A percentile compares a stretch with the other conserved stretches of the same genome.
Evolutionary conservation across 176 grass and related monocot genomes (phyloP).

Genomic region (Carex pumila): DNA sequence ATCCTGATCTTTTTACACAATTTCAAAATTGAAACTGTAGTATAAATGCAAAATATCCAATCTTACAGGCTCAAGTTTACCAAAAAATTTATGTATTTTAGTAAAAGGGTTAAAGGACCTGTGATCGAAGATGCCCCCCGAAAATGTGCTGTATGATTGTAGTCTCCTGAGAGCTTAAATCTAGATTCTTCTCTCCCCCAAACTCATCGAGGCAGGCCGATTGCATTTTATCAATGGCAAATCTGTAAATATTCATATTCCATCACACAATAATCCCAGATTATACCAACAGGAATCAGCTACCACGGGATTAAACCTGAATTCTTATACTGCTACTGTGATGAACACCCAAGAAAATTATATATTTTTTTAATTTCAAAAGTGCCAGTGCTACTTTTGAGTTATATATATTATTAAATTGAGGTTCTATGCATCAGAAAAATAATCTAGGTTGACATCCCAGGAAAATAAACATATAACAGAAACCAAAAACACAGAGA

Average conservation of each 20-base stretch:
- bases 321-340: not conserved
- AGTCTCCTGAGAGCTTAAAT: constrained; percentile 80
- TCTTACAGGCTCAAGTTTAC: not conserved
- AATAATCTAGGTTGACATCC: constrained; percentile 12
- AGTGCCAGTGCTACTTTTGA: not conserved
- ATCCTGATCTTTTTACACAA: not conserved
- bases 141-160: constrained; percentile 97
- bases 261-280: not conserved
- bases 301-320: not conserved
- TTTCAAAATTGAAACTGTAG: not conserved
- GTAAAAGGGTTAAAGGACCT: constrained; percentile 28
- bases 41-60: not conserved
- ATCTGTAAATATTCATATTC: constrained; percentile 31
- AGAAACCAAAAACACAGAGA: not conserved
- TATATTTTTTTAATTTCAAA: not conserved
- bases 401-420: not conserved
- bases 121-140: constrained; percentile 83
- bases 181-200: constrained; percentile 89
- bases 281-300: not conserved
- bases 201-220: constrained; percentile 90
- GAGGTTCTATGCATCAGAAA: not conserved
- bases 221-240: constrained; percentile 98
- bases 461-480: constrained; percentile 12
- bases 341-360: not conserved
- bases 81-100: not conserved